Base-by-base conservation (phyloP, 2,329 filamentous ascomycete species). In the Decorospora gaudefroyi region DNA sequence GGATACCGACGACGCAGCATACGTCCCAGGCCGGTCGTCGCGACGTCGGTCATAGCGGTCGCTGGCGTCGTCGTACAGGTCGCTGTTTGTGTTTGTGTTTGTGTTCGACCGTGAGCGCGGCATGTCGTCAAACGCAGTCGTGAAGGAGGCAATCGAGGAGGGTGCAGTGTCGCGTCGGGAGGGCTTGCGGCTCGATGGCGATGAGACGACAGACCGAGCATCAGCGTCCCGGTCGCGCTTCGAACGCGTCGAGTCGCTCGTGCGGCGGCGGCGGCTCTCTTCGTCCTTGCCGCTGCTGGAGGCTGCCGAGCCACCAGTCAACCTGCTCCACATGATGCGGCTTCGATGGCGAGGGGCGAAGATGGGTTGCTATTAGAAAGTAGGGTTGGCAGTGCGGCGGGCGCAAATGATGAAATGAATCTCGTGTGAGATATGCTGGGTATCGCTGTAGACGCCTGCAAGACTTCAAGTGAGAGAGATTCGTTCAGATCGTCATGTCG, bases 121-220 rank as follows among this genome's bases (percentile, higher is more conserved):
- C 50, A 59, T 59, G 19, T 61, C 52, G 57, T 64, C 65, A 12
- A 62, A 60, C 35, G 71, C 72, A 28, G 73, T 74, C 13, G 61
- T 69, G 58, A 70, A 74, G 13, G 70, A 71, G 18, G 65, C 63
- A 13, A 64, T 62, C 11, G 68, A 71, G 19, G 66, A 62, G 18
- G 59, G 57, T 27, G 59, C 60, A 42, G 54, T 48, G 38, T 68
- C 62, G 52, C 59, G 60, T 32, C 60, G 53, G 4, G 65, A 59
- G 3, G 65, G 66, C 46, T 54, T 67, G 29, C 68, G 60, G 17
- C 62, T 59, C 3, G 69, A 69, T 16, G 59, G 59, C 4, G 64
- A 66, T 6, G 68, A 68, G 44, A 70, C 64, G 17, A 67, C 54
- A 6, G 68, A 72, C 42, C 65, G 65, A 28, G 57, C 42, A 53